These are phyloP conservation scores for Tolypocladium ophioglossoides DNA, from an alignment of 2,329 filamentous ascomycete species.

Conservation along the genomic window DNA sequence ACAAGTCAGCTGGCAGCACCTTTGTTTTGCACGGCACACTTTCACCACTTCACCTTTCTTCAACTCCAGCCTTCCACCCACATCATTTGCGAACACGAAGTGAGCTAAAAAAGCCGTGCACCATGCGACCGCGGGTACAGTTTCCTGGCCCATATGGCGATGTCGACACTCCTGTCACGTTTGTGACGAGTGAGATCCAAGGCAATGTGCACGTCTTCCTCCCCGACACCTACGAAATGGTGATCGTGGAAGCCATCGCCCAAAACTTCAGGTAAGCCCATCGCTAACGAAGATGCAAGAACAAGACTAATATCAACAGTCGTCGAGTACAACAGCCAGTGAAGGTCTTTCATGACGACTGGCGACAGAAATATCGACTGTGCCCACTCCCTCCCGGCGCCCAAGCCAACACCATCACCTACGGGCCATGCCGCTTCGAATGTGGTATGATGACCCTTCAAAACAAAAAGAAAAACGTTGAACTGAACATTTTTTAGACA, in stretches of 20 bases:
- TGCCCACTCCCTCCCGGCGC: conserved; percentile 11
- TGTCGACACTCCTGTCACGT: conserved; percentile 10
- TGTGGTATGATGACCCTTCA: conserved; percentile 8
- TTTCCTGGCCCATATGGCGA: not conserved
- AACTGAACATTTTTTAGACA: conserved; percentile 1
- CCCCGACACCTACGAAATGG: conserved; percentile 9
- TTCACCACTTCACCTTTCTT: not conserved
- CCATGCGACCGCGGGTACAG: conserved; percentile 5
- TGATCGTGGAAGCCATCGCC: conserved; percentile 10
- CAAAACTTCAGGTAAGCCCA: conserved; percentile 14
- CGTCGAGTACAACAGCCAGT: conserved; percentile 14
- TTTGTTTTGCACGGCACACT: not conserved
- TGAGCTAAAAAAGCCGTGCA: not conserved
- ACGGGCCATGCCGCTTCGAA: conserved; percentile 9
- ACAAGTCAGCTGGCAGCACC: not conserved
- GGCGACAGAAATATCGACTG: conserved; percentile 13
- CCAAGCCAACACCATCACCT: conserved; percentile 4
- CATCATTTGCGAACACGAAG: not conserved
- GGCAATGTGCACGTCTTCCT: conserved; percentile 16
- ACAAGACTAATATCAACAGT: conserved; percentile 5
- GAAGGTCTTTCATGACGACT: conserved; percentile 13
- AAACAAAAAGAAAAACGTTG: not conserved
- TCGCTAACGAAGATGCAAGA: not conserved
- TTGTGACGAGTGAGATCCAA: conserved; percentile 11
- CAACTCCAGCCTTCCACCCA: not conserved